phyloP scores from a whole-genome alignment of 129 eudicot genomes.

The Arctium lappa region DNA sequence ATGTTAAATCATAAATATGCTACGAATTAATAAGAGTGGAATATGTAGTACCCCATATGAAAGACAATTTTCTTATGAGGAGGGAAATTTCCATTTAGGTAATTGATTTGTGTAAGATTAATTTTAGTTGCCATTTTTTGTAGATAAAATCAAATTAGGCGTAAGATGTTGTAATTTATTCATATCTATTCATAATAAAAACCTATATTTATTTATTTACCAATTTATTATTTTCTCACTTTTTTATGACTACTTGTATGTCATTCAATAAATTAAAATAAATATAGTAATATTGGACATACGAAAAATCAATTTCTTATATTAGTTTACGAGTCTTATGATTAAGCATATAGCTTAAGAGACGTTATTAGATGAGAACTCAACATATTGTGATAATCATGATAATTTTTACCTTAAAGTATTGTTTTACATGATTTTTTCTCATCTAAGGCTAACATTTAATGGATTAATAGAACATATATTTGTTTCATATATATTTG shows the following conservation, averaged over 20 bases:
- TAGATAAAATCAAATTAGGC: constrained; percentile 9
- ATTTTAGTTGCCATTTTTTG: constrained; percentile 20
- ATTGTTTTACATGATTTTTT: no score
- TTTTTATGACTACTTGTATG: not conserved
- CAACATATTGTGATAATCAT: no score
- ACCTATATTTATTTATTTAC: not conserved
- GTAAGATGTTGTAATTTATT: constrained; percentile 23
- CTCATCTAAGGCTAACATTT: no score
- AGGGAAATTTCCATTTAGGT: constrained; percentile 36
- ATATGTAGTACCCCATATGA: constrained; percentile 30
- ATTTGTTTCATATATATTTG: no score
- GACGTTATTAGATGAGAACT: no score
- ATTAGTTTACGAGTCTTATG: no score
- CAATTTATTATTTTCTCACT: not conserved
- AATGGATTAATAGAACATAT: no score
- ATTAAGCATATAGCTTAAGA: no score
- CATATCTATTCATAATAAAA: constrained; percentile 7
- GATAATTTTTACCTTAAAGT: no score
- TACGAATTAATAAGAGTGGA: constrained; percentile 26
- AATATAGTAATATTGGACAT: not conserved
- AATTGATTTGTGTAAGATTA: constrained; percentile 13
- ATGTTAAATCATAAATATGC: constrained; percentile 24
- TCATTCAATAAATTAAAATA: not conserved
- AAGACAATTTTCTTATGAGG: constrained; percentile 4
- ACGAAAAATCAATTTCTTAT: not conserved